Percentiles rank a stretch among this genome's conserved stretches.
phyloP scores from a whole-genome alignment of 176 grass and related monocot genomes.

The Leersia perrieri region DNA sequence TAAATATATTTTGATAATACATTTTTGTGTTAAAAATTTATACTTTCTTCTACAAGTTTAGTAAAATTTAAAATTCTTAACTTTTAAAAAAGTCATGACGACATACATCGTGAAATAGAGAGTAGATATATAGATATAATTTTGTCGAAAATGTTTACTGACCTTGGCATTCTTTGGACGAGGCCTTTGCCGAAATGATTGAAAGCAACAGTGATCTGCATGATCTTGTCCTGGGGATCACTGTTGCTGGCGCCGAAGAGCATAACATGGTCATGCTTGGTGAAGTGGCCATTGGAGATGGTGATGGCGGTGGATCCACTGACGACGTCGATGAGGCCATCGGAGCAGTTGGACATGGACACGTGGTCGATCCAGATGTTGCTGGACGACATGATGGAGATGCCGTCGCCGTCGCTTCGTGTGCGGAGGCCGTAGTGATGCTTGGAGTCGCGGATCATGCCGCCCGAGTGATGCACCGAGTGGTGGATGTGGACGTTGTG shows the following conservation, averaged over 20 bases:
- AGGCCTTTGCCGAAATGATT: conserved; percentile 78
- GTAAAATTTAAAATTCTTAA: too few relatives aligned
- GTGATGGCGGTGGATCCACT: conserved; percentile 63
- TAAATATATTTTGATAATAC: too few relatives aligned
- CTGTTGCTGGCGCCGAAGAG: conserved; percentile 57
- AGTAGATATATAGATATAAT: too few relatives aligned
- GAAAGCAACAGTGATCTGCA: conserved; percentile 81
- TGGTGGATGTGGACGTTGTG: conserved; percentile 74
- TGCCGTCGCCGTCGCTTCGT: conserved; percentile 53
- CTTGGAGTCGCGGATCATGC: conserved; percentile 62
- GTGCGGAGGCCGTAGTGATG: conserved; percentile 39
- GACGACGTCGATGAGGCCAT: conserved; percentile 66
- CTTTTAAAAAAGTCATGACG: too few relatives aligned
- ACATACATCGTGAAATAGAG: too few relatives aligned
- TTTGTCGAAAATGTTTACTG: not conserved
- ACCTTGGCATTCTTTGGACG: conserved; percentile 63
- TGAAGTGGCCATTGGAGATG: conserved; percentile 72
- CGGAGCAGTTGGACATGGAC: conserved; percentile 56
- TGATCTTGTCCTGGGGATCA: conserved; percentile 32
- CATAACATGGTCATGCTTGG: conserved; percentile 60
- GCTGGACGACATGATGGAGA: conserved; percentile 48
- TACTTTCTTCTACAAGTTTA: too few relatives aligned
- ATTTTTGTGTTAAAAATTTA: too few relatives aligned
- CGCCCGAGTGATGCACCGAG: conserved; percentile 31
- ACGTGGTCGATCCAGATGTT: conserved; percentile 69